These are phyloP conservation scores for Paspalum notatum DNA, from an alignment of 176 grass and related monocot species.

Conservation along the genomic window DNA sequence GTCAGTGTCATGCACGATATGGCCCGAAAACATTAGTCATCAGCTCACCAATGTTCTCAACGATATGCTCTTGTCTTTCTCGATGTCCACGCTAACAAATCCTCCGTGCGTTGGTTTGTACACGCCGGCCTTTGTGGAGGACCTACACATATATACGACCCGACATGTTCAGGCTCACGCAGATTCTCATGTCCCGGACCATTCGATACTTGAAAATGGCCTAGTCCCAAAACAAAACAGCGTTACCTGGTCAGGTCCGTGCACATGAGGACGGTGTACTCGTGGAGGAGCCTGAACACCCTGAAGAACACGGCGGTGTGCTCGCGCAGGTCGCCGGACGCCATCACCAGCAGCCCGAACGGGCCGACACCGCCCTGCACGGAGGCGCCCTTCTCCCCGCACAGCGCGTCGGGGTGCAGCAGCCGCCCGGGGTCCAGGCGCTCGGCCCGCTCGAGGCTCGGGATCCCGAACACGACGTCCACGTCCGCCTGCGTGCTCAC, in stretches of 20 bases:
- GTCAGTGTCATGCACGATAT: too few species aligned
- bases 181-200: too few species aligned
- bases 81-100: slow-evolving; percentile 57
- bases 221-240: too few species aligned
- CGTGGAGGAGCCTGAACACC: slow-evolving; percentile 40
- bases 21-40: too few species aligned
- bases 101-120: slow-evolving; percentile 54
- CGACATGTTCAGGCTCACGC: background rate
- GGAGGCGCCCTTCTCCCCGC: slow-evolving; percentile 24
- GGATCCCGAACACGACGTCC: slow-evolving; percentile 54
- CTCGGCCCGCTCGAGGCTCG: slow-evolving; percentile 38
- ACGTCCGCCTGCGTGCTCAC: slow-evolving; percentile 59
- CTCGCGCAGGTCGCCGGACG: slow-evolving; percentile 56
- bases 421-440: slow-evolving; percentile 45
- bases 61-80: slow-evolving; percentile 58
- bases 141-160: slow-evolving; percentile 48
- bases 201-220: too few species aligned
- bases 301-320: slow-evolving; percentile 64
- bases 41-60: slow-evolving; percentile 68
- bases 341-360: slow-evolving; percentile 59
- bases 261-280: slow-evolving; percentile 65
- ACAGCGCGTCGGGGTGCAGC: slow-evolving; percentile 47
- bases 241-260: slow-evolving; percentile 67
- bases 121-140: slow-evolving; percentile 45
- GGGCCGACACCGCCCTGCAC: slow-evolving; percentile 55